Base-by-base conservation (phyloP, 176 grass and related monocot genomes). In the Oryza glaberrima region DNA sequence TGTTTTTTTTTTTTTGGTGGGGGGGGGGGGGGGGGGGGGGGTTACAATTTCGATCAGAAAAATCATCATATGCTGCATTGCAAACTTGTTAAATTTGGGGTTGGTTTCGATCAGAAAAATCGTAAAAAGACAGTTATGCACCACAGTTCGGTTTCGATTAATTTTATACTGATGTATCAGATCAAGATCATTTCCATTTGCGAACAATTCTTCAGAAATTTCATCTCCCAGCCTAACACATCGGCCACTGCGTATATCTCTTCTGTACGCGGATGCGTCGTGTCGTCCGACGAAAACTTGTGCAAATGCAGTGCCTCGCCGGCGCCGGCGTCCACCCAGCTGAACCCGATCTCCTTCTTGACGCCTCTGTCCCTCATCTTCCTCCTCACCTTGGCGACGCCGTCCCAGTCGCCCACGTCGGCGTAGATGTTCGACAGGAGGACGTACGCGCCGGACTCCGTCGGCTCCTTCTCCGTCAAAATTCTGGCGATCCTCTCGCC, bases 361-460 rank as follows among this genome's bases (percentile, higher is more conserved):
- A 94, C 83, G 45, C 93, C 93, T 45, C 77, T 94, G 25, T 86
- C 80, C 26, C 86, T 72, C 96, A 92, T 98, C 51, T 88, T 86
- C 91, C 77, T 85, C 56, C 96, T 82, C 34, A 91, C 87, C 77
- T 65, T 92, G 2, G 90, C 91, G 48, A 96, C 96, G 51, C 85
- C 73, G 23, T 73, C 81, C 96, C 96, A 95, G 64, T 90, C 81
- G 17, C 91, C 91, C 58, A 82, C 88, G 58, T 95, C 93, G 0
- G 96, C 96, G 40, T 94, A 96, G 47, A 98, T 87, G 77, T 98
- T 98, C 1, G 93, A 96, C 79, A 98, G 80, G 30, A 93, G 84
- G 63, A 98, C 91, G 72, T 94, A 96, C 20, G 93, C 71, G 26
- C 96, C 93, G 3, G 93, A 92, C 46, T 94, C 91, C 9, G 70